These are phyloP conservation scores for Podila epigama DNA, from an alignment of 192 early-diverging fungal species.

Conservation along the genomic window DNA sequence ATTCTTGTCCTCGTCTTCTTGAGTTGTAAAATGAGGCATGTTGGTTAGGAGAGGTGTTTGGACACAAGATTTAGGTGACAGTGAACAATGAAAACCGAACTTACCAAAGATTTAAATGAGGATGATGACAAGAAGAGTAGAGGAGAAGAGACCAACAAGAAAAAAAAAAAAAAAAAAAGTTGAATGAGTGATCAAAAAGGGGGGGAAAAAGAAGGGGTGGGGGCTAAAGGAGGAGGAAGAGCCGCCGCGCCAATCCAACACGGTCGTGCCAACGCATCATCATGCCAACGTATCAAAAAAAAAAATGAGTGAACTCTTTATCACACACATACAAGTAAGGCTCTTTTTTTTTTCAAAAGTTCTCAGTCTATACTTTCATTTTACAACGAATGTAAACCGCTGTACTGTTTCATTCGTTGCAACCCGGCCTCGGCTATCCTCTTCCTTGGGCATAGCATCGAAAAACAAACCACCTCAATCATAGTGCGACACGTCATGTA, in stretches of 20 bases:
- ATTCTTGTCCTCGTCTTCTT: not conserved
- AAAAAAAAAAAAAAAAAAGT: not conserved
- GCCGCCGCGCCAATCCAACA: too few species aligned
- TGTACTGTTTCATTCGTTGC: too few species aligned
- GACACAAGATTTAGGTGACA: too few species aligned
- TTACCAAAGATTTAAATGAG: not conserved
- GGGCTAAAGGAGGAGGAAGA: not conserved
- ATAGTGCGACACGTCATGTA: slow-evolving; percentile 49
- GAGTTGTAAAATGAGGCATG: too few species aligned
- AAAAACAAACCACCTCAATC: slow-evolving; percentile 13
- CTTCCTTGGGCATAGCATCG: too few species aligned
- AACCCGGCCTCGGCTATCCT: too few species aligned
- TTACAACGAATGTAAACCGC: too few species aligned
- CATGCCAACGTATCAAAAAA: not conserved
- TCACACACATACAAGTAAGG: not conserved
- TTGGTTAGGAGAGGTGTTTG: too few species aligned
- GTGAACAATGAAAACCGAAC: not conserved
- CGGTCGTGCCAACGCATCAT: not conserved
- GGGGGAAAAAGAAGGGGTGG: not conserved
- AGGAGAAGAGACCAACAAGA: not conserved
- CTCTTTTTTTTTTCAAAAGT: too few species aligned
- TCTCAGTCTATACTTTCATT: too few species aligned
- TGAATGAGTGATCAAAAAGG: not conserved
- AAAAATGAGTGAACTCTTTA: not conserved
- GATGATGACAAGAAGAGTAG: not conserved